A percentile compares a stretch with the other conserved stretches of the same genome.
Evolutionary conservation across 192 early-diverging fungal species (phyloP).

Genomic region (Blastocladiella britannica): DNA sequence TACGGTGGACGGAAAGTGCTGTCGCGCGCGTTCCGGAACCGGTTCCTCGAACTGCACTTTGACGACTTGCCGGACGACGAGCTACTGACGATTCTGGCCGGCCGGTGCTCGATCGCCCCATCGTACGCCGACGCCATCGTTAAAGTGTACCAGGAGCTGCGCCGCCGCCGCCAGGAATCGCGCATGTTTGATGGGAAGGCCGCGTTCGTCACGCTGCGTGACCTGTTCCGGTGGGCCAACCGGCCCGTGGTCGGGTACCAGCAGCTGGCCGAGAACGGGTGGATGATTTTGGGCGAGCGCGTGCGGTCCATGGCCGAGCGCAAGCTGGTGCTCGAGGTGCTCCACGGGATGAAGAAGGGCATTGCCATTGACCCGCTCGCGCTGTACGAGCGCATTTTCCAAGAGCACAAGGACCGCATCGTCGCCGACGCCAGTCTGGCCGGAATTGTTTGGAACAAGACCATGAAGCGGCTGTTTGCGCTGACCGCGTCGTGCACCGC

Average conservation of each 20-base stretch:
- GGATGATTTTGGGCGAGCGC: conserved; percentile 84
- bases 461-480: conserved; percentile 75
- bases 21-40: conserved; percentile 88
- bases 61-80: conserved; percentile 86
- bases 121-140: conserved; percentile 70
- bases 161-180: conserved; percentile 45
- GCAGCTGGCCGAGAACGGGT: conserved; percentile 81
- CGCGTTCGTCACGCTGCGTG: conserved; percentile 87
- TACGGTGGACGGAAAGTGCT: conserved; percentile 94
- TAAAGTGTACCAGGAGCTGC: conserved; percentile 60
- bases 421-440: too few relatives aligned
- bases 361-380: conserved; percentile 33
- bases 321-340: conserved; percentile 48
- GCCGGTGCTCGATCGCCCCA: conserved; percentile 67
- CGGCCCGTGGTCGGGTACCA: conserved; percentile 54
- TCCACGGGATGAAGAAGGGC: conserved; percentile 67
- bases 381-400: conserved; percentile 35
- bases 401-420: conserved; percentile 24
- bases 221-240: conserved; percentile 91
- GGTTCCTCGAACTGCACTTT: conserved; percentile 93
- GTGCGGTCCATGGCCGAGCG: conserved; percentile 65
- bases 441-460: conserved; percentile 84
- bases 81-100: conserved; percentile 70
- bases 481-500: conserved; percentile 59
- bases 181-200: conserved; percentile 88